These are phyloP conservation scores for Colletotrichum tabaci DNA, from an alignment of 2,329 filamentous ascomycete genomes.

Conservation along the genomic window DNA sequence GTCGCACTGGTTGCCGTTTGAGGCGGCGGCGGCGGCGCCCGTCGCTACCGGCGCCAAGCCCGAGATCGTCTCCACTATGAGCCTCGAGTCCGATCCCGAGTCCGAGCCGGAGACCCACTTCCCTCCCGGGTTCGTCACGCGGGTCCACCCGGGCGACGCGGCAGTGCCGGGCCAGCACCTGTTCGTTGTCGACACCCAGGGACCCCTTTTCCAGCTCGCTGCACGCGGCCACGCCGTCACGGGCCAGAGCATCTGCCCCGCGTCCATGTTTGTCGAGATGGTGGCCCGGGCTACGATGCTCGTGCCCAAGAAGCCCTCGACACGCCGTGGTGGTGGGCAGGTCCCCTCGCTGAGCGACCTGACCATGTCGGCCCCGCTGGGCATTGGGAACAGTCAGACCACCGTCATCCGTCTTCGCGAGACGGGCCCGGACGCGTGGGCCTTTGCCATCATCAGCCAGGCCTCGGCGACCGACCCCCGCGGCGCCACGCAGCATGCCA, in stretches of 20 bases:
- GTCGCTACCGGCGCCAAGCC: background rate
- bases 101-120: background rate
- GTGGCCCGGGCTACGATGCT: background rate
- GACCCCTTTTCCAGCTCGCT: background rate
- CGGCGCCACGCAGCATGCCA: background rate
- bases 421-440: background rate
- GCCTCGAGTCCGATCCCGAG: background rate
- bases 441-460: background rate
- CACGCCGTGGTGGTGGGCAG: background rate
- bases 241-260: background rate
- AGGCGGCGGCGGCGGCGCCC: background rate
- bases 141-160: too few relatives aligned
- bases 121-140: background rate
- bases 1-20: background rate
- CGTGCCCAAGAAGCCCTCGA: background rate
- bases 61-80: too few relatives aligned
- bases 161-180: too few relatives aligned
- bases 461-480: background rate
- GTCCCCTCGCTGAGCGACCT: background rate
- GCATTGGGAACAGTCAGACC: background rate
- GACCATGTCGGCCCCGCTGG: background rate
- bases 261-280: conserved; percentile 1
- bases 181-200: too few relatives aligned
- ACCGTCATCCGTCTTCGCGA: background rate
- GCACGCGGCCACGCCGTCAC: background rate